Percentiles rank a stretch among this genome's conserved stretches.
Evolutionary conservation across 257 asterid genomes (phyloP).

Genomic region (Prunella vulgaris): DNA sequence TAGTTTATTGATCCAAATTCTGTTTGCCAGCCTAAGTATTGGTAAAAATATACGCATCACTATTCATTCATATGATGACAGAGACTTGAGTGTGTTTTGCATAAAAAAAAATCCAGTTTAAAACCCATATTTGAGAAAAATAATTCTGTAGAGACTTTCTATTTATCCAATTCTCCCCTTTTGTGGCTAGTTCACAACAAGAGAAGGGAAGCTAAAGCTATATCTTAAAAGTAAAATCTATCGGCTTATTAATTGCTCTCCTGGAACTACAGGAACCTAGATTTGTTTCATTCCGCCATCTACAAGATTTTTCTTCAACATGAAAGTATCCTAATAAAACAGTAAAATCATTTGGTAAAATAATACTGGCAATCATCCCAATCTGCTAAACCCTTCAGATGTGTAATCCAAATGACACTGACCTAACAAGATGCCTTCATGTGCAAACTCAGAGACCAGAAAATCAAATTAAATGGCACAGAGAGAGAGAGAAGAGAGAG

Average conservation of each 20-base stretch:
- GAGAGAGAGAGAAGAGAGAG: slow-evolving; percentile 10
- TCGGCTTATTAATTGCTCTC: neutral
- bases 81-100: neutral
- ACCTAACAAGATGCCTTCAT: neutral
- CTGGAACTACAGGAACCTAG: neutral
- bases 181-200: neutral
- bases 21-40: neutral
- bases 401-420: neutral
- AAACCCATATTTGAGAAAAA: neutral
- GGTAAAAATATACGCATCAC: neutral
- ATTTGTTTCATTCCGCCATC: neutral
- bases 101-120: neutral
- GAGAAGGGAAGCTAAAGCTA: neutral
- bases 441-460: neutral
- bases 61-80: neutral
- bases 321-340: neutral
- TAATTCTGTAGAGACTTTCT: neutral
- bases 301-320: neutral
- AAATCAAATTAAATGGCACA: neutral
- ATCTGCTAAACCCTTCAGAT: neutral
- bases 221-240: neutral
- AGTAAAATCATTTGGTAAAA: neutral
- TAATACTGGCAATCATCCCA: neutral
- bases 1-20: slow-evolving; percentile 3
- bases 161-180: neutral